Evolutionary conservation across 2,329 filamentous ascomycete species (phyloP), one percentile per base, ranked within the genome.

Genomic region (Aspergillus alliaceus): DNA sequence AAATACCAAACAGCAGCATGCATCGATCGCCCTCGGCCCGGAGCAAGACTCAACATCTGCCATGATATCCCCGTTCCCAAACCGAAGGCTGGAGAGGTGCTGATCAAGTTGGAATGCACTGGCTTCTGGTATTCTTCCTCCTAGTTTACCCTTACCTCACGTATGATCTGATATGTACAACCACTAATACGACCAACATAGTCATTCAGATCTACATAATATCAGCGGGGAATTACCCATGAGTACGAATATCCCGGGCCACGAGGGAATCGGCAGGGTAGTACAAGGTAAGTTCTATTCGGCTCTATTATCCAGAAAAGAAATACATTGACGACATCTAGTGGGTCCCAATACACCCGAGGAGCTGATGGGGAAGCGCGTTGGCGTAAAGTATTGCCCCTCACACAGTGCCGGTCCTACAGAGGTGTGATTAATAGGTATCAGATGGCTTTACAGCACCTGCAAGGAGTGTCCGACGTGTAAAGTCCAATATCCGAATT

Each of bases 21-120:
- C 71, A 70, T 77, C 34, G 68, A 75, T 15, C 64, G 67, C 42
- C 73, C 75, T 0, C 66, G 68, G 15, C 68, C 70, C 5, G 59
- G 66, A 29, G 73, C 74, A 35, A 66, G 67, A 31, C 67, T 75
- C n/a, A 61, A 69, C n/a, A 70, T 76, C 56, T 66, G 72, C 29
- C 56, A 70, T 24, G 72, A 69, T 29, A 64, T 72, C 5, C 58
- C 67, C 22, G 66, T 77, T 8, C 68, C 74, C 15, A 58, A 67
- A 9, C 74, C 73, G 1, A 60, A 59, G 9, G 53, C 67, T 0
- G 64, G 72, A 14, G 73, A 77, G 58, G 62, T 77, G 20, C 65
- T 77, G 20, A 68, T 77, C 14, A 74, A 76, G 59, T 59, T 77
- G 47, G 74, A 77, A 59, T 76, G 66, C 59, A 75, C 71, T 4